Evolutionary conservation across 345 rosid species (phyloP).

Genomic region (Dipteronia sinensis): DNA sequence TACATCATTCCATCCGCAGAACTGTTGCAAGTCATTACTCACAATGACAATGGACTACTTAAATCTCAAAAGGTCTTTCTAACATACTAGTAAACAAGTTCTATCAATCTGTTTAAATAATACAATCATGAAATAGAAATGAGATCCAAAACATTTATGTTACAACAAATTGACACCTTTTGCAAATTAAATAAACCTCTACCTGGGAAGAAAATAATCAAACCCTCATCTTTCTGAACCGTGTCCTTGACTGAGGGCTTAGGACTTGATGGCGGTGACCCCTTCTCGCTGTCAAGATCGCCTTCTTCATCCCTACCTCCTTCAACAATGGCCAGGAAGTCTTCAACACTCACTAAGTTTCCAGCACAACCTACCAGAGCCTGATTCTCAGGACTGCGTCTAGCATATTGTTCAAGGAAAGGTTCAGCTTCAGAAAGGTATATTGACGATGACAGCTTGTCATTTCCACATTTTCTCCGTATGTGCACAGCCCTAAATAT

Average conservation of each 20-base stretch:
- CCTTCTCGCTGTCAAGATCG: constrained; percentile 65
- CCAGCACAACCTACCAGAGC: constrained; percentile 92
- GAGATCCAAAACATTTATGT: neutral
- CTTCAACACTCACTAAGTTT: constrained; percentile 67
- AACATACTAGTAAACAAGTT: neutral
- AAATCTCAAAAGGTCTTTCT: neutral
- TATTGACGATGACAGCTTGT: constrained; percentile 69
- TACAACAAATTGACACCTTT: neutral
- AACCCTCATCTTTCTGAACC: constrained; percentile 70
- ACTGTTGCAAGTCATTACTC: neutral
- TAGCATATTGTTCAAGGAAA: constrained; percentile 83
- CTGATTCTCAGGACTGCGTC: constrained; percentile 69
- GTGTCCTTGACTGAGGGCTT: constrained; percentile 47
- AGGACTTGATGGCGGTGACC: constrained; percentile 50
- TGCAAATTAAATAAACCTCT: constrained; percentile 17
- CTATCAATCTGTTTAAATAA: neutral
- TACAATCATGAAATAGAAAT: neutral
- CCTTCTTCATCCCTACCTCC: constrained; percentile 87
- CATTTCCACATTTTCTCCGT: constrained; percentile 64
- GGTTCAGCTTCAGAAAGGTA: constrained; percentile 95
- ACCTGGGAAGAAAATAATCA: constrained; percentile 97
- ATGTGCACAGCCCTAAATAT: constrained; percentile 74
- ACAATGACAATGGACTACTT: neutral
- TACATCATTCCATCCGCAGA: neutral
- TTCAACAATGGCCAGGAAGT: constrained; percentile 81